Percentiles rank a stretch among this genome's conserved stretches.
phyloP scores from a whole-genome alignment of 2,329 filamentous ascomycete genomes.

The Aspergillus tubingensis region DNA sequence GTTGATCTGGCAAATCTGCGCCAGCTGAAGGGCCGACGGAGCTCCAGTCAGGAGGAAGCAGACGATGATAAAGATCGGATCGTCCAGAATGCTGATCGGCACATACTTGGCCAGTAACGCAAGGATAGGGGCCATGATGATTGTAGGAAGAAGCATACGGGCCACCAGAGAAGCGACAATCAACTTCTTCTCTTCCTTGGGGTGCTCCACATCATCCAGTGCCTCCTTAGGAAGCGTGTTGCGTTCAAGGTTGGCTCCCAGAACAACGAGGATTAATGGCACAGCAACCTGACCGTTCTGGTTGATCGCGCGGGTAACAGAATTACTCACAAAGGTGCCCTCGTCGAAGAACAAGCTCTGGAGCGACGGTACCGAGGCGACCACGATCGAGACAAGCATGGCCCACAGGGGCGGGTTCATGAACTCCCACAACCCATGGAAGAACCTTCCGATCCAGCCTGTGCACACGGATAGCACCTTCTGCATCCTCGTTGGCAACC shows the following conservation, averaged over 20 bases:
- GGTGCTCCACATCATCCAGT: constrained; percentile 68
- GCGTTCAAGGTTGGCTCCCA: constrained; percentile 90
- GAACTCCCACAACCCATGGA: constrained; percentile 78
- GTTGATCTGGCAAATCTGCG: constrained; percentile 98
- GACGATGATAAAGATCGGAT: constrained; percentile 97
- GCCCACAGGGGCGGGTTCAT: constrained; percentile 99
- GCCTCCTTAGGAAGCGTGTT: constrained; percentile 77
- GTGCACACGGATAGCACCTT: constrained; percentile 48
- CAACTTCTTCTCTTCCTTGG: constrained; percentile 68
- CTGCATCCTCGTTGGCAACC: constrained; percentile 57
- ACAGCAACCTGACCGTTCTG: constrained; percentile 91
- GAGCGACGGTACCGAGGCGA: constrained; percentile 81
- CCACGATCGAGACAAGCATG: constrained; percentile 87
- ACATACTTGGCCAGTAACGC: constrained; percentile 87
- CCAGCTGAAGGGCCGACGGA: constrained; percentile 88
- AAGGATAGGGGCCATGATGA: constrained; percentile 89
- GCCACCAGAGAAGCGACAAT: constrained; percentile 82
- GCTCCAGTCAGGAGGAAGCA: constrained; percentile 95
- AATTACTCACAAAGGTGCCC: constrained; percentile 89
- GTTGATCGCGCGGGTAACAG: constrained; percentile 80
- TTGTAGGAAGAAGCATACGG: constrained; percentile 87
- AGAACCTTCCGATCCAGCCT: constrained; percentile 52
- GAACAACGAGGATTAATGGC: constrained; percentile 89
- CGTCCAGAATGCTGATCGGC: constrained; percentile 89
- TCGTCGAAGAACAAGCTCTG: constrained; percentile 85